phyloP scores from a whole-genome alignment of 2,329 filamentous ascomycete genomes.

The Xylariaceae sp. region DNA sequence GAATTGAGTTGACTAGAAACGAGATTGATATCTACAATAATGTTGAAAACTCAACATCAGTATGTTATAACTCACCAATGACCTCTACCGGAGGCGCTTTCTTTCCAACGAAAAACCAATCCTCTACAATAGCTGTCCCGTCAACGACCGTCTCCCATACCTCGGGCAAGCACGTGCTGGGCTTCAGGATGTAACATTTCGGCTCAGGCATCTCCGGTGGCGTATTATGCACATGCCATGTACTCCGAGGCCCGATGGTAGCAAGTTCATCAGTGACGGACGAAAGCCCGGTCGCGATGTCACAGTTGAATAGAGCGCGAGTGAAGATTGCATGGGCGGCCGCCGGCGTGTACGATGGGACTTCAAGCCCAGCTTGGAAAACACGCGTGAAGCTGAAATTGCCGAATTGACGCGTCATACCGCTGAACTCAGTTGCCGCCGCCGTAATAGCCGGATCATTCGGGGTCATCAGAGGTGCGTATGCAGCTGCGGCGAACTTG shows the following conservation, averaged over 20 bases:
- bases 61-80: constrained; percentile 1
- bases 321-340: constrained; percentile 6
- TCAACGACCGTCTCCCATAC: constrained; percentile 16
- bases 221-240: constrained; percentile 43
- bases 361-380: constrained; percentile 12
- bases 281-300: constrained; percentile 45
- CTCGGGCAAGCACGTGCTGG: constrained; percentile 15
- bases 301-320: constrained; percentile 44
- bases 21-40: too few relatives aligned
- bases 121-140: constrained; percentile 17
- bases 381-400: constrained; percentile 48
- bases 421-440: constrained; percentile 26
- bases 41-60: too few relatives aligned
- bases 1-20: too few relatives aligned
- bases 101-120: constrained; percentile 21
- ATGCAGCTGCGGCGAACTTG: constrained; percentile 58
- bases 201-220: constrained; percentile 11
- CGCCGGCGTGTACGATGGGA: constrained; percentile 9
- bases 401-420: constrained; percentile 62
- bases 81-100: constrained; percentile 1
- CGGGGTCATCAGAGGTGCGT: constrained; percentile 49
- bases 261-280: constrained; percentile 41
- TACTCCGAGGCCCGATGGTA: constrained; percentile 19
- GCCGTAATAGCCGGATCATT: constrained; percentile 25
- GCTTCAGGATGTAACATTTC: constrained; percentile 19